Conservation (phyloP, 2,329 filamentous ascomycete species). For the Fusarium stilboides region DNA sequence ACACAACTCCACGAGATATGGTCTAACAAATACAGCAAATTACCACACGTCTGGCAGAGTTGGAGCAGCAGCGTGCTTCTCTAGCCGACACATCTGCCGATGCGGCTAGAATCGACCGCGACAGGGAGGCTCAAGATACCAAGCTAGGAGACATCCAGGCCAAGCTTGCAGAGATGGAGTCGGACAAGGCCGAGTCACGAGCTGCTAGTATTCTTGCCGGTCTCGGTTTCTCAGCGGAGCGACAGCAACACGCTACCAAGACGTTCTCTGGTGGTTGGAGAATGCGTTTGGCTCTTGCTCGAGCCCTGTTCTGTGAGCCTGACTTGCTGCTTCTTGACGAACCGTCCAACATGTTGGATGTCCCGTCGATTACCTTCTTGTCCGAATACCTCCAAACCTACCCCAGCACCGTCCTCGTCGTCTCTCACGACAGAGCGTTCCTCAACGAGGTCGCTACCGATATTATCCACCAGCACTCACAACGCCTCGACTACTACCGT, state of each 20-base stretch:
- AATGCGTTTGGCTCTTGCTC: conserved; percentile 94
- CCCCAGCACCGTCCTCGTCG: conserved; percentile 94
- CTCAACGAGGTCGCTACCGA: conserved; percentile 99
- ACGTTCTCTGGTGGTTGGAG: conserved; percentile 99
- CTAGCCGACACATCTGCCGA: conserved; percentile 95
- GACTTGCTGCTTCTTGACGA: conserved; percentile 97
- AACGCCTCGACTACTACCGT: conserved; percentile 98
- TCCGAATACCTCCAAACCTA: conserved; percentile 95
- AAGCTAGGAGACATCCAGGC: conserved; percentile 92
- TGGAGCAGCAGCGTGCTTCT: conserved; percentile 82
- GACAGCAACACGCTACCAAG: conserved; percentile 93
- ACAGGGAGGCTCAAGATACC: conserved; percentile 90
- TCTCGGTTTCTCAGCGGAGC: conserved; percentile 94
- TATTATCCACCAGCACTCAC: conserved; percentile 98
- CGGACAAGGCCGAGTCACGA: conserved; percentile 95
- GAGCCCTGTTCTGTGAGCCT: conserved; percentile 97
- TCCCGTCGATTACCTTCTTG: conserved; percentile 99
- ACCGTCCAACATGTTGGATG: conserved; percentile 99
- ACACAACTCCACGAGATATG: neutral
- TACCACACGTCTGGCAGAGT: conserved; percentile 77
- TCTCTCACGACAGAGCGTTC: conserved; percentile 99
- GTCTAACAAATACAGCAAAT: conserved; percentile 74
- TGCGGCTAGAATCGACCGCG: conserved; percentile 85
- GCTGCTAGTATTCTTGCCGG: conserved; percentile 97
- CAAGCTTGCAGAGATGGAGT: conserved; percentile 98